These are phyloP conservation scores for Aspergillus sp. DNA, from an alignment of 2,329 filamentous ascomycete genomes.

Conservation along the genomic window DNA sequence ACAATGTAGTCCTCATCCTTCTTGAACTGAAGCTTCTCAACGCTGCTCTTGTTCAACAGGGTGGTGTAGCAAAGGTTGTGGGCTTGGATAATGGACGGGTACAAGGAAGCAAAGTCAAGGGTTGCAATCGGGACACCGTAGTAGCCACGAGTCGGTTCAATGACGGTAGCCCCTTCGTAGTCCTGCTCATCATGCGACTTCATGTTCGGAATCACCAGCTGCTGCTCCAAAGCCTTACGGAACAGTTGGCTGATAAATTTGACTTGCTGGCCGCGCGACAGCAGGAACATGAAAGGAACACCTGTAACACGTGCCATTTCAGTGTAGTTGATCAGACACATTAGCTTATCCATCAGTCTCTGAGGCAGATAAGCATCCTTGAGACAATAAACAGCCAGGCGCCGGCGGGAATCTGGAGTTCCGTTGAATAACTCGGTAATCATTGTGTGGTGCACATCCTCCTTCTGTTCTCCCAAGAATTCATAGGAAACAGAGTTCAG, in stretches of 20 bases:
- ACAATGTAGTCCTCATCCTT: conserved; percentile 95
- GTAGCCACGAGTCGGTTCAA: conserved; percentile 86
- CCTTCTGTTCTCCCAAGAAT: conserved; percentile 93
- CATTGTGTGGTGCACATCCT: conserved; percentile 98
- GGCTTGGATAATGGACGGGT: conserved; percentile 97
- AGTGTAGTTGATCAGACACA: conserved; percentile 97
- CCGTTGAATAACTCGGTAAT: conserved; percentile 98
- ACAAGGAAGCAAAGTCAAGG: conserved; percentile 95
- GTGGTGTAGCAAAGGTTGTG: conserved; percentile 99
- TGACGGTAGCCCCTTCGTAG: conserved; percentile 96
- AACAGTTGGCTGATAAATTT: conserved; percentile 97
- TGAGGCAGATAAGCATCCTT: conserved; percentile 97
- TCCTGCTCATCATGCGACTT: conserved; percentile 69
- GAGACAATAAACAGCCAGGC: conserved; percentile 88
- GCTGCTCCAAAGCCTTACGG: conserved; percentile 85
- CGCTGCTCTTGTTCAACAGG: conserved; percentile 64
- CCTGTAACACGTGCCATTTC: conserved; percentile 99
- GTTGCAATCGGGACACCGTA: conserved; percentile 94
- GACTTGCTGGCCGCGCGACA: conserved; percentile 88
- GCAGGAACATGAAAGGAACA: conserved; percentile 89
- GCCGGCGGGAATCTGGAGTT: conserved; percentile 80
- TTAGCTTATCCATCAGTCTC: conserved; percentile 90
- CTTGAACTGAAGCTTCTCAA: conserved; percentile 66
- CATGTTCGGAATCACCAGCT: conserved; percentile 86
- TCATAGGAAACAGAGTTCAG: conserved; percentile 93